Percentiles rank a stretch among this genome's conserved stretches.
Evolutionary conservation across 805 yeast species (phyloP).

Genomic region (Schwanniomyces pseudopolymorphus): DNA sequence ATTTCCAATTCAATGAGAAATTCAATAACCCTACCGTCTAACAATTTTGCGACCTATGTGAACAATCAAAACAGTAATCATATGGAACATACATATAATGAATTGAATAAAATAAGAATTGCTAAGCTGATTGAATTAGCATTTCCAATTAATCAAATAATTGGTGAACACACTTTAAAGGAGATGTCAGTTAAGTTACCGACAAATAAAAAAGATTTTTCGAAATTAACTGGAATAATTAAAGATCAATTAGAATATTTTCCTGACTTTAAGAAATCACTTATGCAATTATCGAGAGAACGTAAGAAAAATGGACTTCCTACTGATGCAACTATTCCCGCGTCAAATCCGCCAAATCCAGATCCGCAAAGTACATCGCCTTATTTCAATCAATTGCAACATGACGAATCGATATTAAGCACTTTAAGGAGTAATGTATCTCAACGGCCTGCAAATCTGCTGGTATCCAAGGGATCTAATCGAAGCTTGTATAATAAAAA

Average conservation of each 20-base stretch:
- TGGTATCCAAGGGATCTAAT: not conserved
- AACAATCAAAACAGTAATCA: constrained; percentile 17
- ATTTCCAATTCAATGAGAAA: constrained; percentile 10
- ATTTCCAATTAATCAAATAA: constrained; percentile 21
- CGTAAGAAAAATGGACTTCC: constrained; percentile 19
- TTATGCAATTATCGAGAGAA: constrained; percentile 31
- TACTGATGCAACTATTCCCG: not conserved
- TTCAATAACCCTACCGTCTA: constrained; percentile 19
- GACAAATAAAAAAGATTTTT: constrained; percentile 46
- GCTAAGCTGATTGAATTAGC: constrained; percentile 42
- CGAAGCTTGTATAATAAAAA: not conserved
- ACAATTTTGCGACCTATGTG: constrained; percentile 13
- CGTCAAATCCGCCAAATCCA: not conserved
- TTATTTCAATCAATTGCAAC: constrained; percentile 2
- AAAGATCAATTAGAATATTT: constrained; percentile 33
- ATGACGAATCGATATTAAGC: constrained; percentile 1
- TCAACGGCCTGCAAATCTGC: not conserved
- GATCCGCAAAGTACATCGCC: not conserved
- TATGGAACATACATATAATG: constrained; percentile 28
- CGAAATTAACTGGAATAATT: constrained; percentile 34
- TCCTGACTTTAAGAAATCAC: constrained; percentile 35
- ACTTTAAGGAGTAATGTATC: constrained; percentile 2
- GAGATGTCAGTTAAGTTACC: constrained; percentile 61
- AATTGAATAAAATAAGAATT: constrained; percentile 43
- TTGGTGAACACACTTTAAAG: constrained; percentile 38